phyloP scores from a whole-genome alignment of 257 asterid genomes.

The Gentiana straminea region DNA sequence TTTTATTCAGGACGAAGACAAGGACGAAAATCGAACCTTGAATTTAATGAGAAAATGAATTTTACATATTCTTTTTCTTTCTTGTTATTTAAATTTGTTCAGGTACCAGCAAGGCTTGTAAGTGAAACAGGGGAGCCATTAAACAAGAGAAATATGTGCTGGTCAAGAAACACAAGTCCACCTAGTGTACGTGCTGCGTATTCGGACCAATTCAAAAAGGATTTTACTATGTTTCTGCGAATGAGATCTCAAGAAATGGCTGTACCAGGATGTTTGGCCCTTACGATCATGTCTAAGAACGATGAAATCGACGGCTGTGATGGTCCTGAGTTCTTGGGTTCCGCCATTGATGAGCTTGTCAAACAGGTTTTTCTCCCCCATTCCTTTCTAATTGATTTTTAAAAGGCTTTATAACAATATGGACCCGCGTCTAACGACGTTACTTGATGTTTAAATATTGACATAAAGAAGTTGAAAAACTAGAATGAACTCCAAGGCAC shows the following conservation, averaged over 20 bases:
- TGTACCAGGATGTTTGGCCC: slow-evolving; percentile 1
- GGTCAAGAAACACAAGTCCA: slow-evolving; percentile 2
- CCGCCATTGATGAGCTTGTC: slow-evolving; percentile 4
- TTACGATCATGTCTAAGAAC: slow-evolving; percentile 5
- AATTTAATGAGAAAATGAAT: too few species aligned
- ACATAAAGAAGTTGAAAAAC: too few species aligned
- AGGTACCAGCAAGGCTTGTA: slow-evolving; percentile 1
- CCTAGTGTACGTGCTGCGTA: slow-evolving; percentile 5
- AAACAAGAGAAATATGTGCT: slow-evolving; percentile 12
- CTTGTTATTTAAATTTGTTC: neutral
- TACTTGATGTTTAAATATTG: too few species aligned
- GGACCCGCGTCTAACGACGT: too few species aligned
- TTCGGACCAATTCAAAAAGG: slow-evolving; percentile 7
- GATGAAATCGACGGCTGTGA: slow-evolving; percentile 3
- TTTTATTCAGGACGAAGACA: too few species aligned
- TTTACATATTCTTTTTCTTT: too few species aligned
- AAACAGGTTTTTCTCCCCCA: neutral
- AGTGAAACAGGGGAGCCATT: slow-evolving; percentile 1
- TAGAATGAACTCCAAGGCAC: too few species aligned
- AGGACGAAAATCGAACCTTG: too few species aligned
- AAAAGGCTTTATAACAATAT: too few species aligned
- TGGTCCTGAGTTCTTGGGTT: neutral
- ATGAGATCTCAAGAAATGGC: slow-evolving; percentile 7
- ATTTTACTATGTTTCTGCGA: slow-evolving; percentile 5
- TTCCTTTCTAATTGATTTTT: neutral